Conservation (phyloP, 225 moss, liverwort and hornwort genomes). For the Thuidium tamariscinum region DNA sequence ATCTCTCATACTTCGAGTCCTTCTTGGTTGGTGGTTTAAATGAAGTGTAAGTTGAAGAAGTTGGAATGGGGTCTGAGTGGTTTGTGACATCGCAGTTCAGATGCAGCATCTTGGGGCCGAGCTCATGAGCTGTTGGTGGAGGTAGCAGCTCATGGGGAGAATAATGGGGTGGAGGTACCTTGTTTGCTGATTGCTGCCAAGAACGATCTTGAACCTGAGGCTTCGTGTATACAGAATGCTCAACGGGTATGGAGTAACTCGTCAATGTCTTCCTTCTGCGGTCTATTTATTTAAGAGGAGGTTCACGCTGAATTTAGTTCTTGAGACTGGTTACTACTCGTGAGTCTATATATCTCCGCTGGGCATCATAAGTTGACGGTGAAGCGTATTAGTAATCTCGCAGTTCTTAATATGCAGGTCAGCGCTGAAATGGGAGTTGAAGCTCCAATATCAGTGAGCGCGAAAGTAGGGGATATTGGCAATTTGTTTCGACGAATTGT, state of each 20-base stretch:
- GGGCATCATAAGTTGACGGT: neutral
- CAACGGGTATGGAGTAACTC: slow-evolving; percentile 47
- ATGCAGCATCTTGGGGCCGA: slow-evolving; percentile 73
- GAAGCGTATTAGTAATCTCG: neutral
- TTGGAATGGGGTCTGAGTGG: slow-evolving; percentile 10
- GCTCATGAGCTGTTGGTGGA: slow-evolving; percentile 70
- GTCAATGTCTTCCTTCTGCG: neutral
- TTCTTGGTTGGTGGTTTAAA: neutral
- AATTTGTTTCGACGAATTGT: slow-evolving; percentile 86
- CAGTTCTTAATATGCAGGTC: slow-evolving; percentile 31
- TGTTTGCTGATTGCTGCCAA: slow-evolving; percentile 84
- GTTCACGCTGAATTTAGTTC: neutral
- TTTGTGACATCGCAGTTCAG: slow-evolving; percentile 49
- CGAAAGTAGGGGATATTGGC: slow-evolving; percentile 82
- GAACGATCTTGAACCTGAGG: slow-evolving; percentile 83
- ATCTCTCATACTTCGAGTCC: neutral
- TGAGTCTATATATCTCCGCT: neutral
- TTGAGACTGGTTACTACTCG: neutral
- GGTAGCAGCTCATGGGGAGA: slow-evolving; percentile 81
- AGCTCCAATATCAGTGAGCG: slow-evolving; percentile 76
- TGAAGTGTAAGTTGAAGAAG: neutral
- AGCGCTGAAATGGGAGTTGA: slow-evolving; percentile 92
- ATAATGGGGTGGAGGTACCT: slow-evolving; percentile 74
- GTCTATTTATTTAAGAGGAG: neutral
- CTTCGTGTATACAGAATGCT: slow-evolving; percentile 55